Evolutionary conservation across 2,329 filamentous ascomycete genomes (phyloP).

Genomic region (Dryadomyces quercivorus): DNA sequence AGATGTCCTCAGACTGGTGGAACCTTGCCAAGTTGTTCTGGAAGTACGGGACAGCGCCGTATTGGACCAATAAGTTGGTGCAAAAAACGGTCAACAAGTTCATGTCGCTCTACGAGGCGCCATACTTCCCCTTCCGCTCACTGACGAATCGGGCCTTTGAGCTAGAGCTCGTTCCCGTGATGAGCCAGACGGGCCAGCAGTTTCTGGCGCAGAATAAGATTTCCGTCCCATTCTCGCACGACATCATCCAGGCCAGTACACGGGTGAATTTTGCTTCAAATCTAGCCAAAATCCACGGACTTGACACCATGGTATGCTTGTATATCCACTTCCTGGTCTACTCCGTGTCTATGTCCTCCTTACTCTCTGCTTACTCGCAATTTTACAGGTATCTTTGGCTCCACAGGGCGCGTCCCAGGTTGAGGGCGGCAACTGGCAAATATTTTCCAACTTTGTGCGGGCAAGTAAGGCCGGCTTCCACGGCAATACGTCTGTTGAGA

Average conservation of each 20-base stretch:
- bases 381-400: conserved; percentile 63
- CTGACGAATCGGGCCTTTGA: conserved; percentile 57
- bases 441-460: conserved; percentile 73
- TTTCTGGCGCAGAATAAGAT: conserved; percentile 60
- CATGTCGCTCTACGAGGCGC: conserved; percentile 65
- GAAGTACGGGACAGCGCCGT: conserved; percentile 73
- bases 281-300: conserved; percentile 69
- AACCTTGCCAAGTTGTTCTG: conserved; percentile 67
- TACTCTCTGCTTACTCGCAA: background rate
- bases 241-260: conserved; percentile 83
- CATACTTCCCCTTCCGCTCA: conserved; percentile 73
- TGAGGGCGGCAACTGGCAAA: conserved; percentile 82
- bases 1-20: conserved; percentile 59
- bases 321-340: too few species aligned
- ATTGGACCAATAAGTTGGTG: conserved; percentile 61
- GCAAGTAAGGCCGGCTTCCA: conserved; percentile 47
- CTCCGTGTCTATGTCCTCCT: background rate
- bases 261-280: conserved; percentile 94
- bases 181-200: conserved; percentile 60
- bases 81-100: conserved; percentile 61
- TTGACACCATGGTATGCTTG: conserved; percentile 62
- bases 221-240: conserved; percentile 52
- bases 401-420: conserved; percentile 73
- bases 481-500: conserved; percentile 55
- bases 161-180: conserved; percentile 53